A percentile compares a stretch with the other conserved stretches of the same genome.
phyloP scores from a whole-genome alignment of 768 basidiomycete species.

The Exidia glandulosa region DNA sequence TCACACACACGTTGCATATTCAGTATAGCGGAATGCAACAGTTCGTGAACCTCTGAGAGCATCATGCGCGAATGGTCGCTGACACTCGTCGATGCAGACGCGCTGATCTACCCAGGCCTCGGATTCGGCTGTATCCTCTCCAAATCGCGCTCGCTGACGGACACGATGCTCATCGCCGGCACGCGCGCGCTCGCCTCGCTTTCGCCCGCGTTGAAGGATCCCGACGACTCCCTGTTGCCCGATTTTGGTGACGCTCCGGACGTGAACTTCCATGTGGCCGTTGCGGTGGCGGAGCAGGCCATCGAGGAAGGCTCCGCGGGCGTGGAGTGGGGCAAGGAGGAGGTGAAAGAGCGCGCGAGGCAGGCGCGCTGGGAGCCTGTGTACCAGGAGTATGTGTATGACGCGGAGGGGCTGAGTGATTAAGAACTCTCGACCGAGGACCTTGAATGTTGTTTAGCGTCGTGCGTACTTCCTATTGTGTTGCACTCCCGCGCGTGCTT shows the following conservation, averaged over 20 bases:
- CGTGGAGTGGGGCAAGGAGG: slow-evolving; percentile 46
- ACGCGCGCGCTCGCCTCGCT: slow-evolving; percentile 63
- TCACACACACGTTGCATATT: slow-evolving; percentile 1
- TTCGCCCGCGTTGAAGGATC: slow-evolving; percentile 63
- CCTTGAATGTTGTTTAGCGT: too few species aligned
- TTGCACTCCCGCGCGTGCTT: too few species aligned
- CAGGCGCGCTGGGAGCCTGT: slow-evolving; percentile 51
- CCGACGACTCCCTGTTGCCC: slow-evolving; percentile 61
- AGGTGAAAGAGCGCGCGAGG: slow-evolving; percentile 40
- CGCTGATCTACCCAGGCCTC: slow-evolving; percentile 76
- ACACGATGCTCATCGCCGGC: slow-evolving; percentile 83
- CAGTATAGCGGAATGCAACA: slow-evolving; percentile 69
- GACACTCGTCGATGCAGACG: slow-evolving; percentile 29
- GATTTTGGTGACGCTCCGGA: slow-evolving; percentile 62
- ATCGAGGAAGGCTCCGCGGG: slow-evolving; percentile 57
- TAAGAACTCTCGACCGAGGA: too few species aligned
- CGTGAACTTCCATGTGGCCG: slow-evolving; percentile 54
- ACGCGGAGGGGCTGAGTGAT: slow-evolving; percentile 32
- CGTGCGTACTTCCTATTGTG: too few species aligned
- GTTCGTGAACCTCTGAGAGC: slow-evolving; percentile 18
- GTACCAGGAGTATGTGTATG: slow-evolving; percentile 56
- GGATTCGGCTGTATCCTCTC: slow-evolving; percentile 59
- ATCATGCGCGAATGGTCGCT: not conserved
- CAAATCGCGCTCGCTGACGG: slow-evolving; percentile 52
- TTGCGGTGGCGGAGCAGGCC: slow-evolving; percentile 72